These are phyloP conservation scores for Pharnaceum exiguum DNA, from an alignment of 148 eudicot genomes.

Conservation along the genomic window DNA sequence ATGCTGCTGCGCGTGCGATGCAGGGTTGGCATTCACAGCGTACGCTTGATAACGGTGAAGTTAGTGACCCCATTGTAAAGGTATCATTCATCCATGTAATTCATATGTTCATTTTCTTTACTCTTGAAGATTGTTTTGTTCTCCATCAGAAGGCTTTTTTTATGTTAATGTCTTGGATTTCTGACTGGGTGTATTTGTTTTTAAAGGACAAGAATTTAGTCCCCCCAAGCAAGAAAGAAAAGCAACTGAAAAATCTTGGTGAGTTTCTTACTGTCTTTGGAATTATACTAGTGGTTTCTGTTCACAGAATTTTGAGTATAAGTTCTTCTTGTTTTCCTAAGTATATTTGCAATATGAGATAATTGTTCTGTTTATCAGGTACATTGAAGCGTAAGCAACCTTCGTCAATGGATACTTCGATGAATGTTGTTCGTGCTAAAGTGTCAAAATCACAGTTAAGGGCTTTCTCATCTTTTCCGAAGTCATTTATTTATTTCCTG, in stretches of 20 bases:
- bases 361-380: conserved; percentile 33
- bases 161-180: conserved; percentile 1
- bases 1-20: conserved; percentile 96
- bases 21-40: conserved; percentile 96
- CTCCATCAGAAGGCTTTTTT: not conserved
- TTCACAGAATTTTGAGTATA: not conserved
- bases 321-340: not conserved
- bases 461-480: not conserved
- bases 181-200: conserved; percentile 1
- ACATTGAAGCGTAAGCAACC: conserved; percentile 63
- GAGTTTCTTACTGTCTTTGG: not conserved
- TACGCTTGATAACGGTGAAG: conserved; percentile 83
- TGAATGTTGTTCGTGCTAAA: conserved; percentile 45
- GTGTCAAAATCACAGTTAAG: conserved; percentile 63
- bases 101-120: not conserved
- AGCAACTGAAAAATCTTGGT: conserved; percentile 77
- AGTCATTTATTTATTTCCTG: not conserved
- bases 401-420: conserved; percentile 50
- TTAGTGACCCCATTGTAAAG: conserved; percentile 66
- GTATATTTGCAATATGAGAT: not conserved
- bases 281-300: not conserved
- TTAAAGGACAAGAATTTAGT: conserved; percentile 62
- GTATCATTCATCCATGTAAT: too few species aligned
- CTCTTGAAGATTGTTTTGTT: not conserved
- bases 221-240: conserved; percentile 59